A percentile compares a stretch with the other conserved stretches of the same genome.
Evolutionary conservation across 2,329 filamentous ascomycete species (phyloP).

Genomic region (Aspergillus pseudonomiae): DNA sequence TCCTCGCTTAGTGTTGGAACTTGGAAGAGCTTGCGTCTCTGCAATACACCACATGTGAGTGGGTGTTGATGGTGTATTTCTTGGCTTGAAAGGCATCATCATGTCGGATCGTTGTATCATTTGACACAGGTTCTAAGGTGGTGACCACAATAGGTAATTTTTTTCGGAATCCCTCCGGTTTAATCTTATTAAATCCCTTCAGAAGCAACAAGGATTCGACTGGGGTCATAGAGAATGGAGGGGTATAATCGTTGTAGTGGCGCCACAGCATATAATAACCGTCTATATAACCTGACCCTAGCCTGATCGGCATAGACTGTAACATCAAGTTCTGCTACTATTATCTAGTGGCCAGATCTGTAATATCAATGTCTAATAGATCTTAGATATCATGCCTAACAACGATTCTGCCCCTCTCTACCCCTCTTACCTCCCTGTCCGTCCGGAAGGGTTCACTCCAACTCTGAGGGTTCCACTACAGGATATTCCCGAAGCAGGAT

Average conservation of each 20-base stretch:
- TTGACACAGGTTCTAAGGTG: not conserved
- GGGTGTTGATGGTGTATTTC: slow-evolving; percentile 10
- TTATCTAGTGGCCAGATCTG: not conserved
- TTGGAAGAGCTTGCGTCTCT: not conserved
- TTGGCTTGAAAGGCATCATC: slow-evolving; percentile 9
- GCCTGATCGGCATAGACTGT: not conserved
- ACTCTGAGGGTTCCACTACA: slow-evolving; percentile 8
- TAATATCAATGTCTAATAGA: not conserved
- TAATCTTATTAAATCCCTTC: not conserved
- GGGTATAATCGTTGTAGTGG: not conserved
- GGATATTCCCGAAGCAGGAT: slow-evolving; percentile 5
- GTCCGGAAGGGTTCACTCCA: slow-evolving; percentile 13
- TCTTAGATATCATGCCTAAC: slow-evolving; percentile 3
- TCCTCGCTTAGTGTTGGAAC: not conserved
- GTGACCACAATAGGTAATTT: not conserved
- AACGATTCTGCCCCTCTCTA: slow-evolving; percentile 8
- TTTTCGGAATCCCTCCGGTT: not conserved
- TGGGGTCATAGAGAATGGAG: not conserved
- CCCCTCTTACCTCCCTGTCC: slow-evolving; percentile 12
- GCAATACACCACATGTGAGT: not conserved
- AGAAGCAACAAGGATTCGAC: not conserved
- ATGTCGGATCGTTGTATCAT: not conserved
- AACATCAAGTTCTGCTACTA: not conserved
- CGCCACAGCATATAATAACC: not conserved
- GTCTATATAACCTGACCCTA: not conserved